phyloP scores from a whole-genome alignment of 805 yeast genomes.

The Brettanomyces nanus region DNA sequence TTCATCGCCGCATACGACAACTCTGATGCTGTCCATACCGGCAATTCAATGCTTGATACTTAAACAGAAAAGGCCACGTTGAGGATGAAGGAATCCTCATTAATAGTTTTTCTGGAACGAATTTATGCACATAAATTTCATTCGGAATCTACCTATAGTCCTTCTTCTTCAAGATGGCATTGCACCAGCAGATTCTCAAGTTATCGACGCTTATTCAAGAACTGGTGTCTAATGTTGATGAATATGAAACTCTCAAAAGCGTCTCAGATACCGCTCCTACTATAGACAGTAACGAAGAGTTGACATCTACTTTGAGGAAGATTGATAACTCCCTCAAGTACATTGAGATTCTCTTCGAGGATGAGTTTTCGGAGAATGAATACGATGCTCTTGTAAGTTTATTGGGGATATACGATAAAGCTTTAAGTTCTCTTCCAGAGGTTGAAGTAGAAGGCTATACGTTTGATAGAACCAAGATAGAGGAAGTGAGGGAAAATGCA shows the following conservation, averaged over 20 bases:
- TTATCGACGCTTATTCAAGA: constrained; percentile 1
- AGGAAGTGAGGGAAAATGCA: background rate
- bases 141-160: background rate
- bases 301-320: background rate
- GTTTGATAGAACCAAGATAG: background rate
- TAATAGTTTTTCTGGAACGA: too few relatives aligned
- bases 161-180: background rate
- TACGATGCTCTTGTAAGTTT: background rate
- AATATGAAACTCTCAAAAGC: constrained; percentile 1
- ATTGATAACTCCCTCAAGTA: background rate
- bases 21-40: constrained; percentile 52
- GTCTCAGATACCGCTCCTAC: background rate
- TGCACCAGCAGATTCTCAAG: constrained; percentile 1
- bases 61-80: background rate
- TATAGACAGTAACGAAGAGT: background rate
- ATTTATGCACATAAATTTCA: too few relatives aligned
- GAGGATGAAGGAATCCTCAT: background rate
- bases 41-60: too few relatives aligned
- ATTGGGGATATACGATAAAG: background rate
- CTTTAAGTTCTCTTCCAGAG: background rate
- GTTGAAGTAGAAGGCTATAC: background rate
- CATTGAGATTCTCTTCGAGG: background rate
- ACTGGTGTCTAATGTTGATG: constrained; percentile 2
- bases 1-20: constrained; percentile 92
- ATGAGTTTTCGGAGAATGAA: background rate